Evolutionary conservation across 208 protist genomes (phyloP).

Genomic region (Endotrypanum monterogeii): DNA sequence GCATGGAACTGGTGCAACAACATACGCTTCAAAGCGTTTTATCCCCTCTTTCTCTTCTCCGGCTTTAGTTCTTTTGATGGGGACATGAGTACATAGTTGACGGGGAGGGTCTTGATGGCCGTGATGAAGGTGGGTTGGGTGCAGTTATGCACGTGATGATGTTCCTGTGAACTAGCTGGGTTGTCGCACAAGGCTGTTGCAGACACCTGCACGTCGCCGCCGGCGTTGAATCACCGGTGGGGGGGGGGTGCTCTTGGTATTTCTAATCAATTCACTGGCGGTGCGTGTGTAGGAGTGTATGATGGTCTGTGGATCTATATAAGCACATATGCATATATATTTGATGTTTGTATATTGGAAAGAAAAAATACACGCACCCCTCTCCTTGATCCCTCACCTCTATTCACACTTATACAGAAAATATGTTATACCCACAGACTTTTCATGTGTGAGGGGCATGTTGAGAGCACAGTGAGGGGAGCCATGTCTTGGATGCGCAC

Average conservation of each 20-base stretch:
- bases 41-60: conserved; percentile 94
- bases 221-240: neutral
- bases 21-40: conserved; percentile 95
- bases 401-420: no score
- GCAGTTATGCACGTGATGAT: neutral
- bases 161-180: no score
- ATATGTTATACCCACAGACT: no score
- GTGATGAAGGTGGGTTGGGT: neutral
- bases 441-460: neutral
- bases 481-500: neutral
- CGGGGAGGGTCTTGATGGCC: neutral
- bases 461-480: neutral
- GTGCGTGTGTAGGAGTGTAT: no score
- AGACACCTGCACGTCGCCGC: neutral
- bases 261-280: no score
- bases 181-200: neutral
- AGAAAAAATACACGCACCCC: no score
- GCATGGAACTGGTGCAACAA: conserved; percentile 98
- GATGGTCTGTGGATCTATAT: no score
- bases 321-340: no score
- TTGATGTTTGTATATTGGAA: no score
- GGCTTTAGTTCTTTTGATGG: conserved; percentile 98
- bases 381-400: no score
- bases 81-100: conserved; percentile 80
- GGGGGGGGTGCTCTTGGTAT: no score